phyloP scores from a whole-genome alignment of 2,329 filamentous ascomycete species.

The Torrubiellomyces zombiae region DNA sequence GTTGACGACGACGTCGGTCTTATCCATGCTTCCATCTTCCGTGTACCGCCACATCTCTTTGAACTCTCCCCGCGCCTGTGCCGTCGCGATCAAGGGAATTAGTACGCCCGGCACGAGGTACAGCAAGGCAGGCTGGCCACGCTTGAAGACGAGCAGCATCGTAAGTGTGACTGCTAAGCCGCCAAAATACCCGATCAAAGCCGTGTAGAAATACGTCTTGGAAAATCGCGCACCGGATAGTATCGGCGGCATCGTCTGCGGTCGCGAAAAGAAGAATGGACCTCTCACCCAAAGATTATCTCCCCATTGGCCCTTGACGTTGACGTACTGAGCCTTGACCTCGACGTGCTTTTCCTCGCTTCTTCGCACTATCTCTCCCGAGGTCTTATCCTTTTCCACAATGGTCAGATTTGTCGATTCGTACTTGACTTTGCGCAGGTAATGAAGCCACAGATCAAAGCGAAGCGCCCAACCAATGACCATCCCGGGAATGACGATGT shows the following conservation, averaged over 20 bases:
- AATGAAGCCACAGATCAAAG: slow-evolving; percentile 81
- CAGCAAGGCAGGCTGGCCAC: slow-evolving; percentile 76
- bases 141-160: slow-evolving; percentile 62
- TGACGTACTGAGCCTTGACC: slow-evolving; percentile 34
- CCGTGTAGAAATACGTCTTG: slow-evolving; percentile 74
- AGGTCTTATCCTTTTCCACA: slow-evolving; percentile 15
- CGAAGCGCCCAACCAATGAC: slow-evolving; percentile 75
- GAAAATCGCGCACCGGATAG: slow-evolving; percentile 40
- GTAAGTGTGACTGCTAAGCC: slow-evolving; percentile 64
- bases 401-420: slow-evolving; percentile 17
- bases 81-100: slow-evolving; percentile 58
- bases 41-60: slow-evolving; percentile 66
- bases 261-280: slow-evolving; percentile 9
- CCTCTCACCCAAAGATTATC: slow-evolving; percentile 59
- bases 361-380: slow-evolving; percentile 17
- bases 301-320: slow-evolving; percentile 61
- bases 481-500: slow-evolving; percentile 84
- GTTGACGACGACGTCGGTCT: slow-evolving; percentile 36
- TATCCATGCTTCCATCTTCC: slow-evolving; percentile 48
- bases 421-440: slow-evolving; percentile 47
- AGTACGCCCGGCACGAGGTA: slow-evolving; percentile 85
- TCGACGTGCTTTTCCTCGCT: slow-evolving; percentile 25
- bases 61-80: slow-evolving; percentile 52
- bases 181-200: slow-evolving; percentile 56
- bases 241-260: slow-evolving; percentile 11